Base-by-base conservation (phyloP, 805 yeast species). In the Suhomyces xylopsoci region DNA sequence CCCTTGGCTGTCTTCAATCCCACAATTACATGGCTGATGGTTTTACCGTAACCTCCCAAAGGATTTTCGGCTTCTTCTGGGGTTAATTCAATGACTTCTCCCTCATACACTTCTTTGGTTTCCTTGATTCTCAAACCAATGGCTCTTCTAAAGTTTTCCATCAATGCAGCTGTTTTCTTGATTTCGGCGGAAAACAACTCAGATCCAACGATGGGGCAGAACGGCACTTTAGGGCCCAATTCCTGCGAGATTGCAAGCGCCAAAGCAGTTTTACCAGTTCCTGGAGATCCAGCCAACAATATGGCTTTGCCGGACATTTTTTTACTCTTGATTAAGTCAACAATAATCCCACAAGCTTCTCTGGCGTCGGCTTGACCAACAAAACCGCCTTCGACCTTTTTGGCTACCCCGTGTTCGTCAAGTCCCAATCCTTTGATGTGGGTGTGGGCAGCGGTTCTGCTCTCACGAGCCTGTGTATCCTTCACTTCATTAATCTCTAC, bases 11-110 rank as follows among this genome's bases (percentile, higher is more conserved):
- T 87, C 71, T 91, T 91, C 61, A 94, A 81, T 5, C 98, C 97
- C 38, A 94, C 93, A 49, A 94, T 81, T 20, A 94, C 99, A 69
- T 94, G 97, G 53, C 91, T 80, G 51, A 94, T 91, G 26, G 98
- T 91, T 71, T 94, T 94, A 55, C 99, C 99, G 68, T 94, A 96
- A 6, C 98, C 98, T 47, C 98, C 97, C 58, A 93, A 77, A 20
- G 98, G 97, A 71, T 94, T 90, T 70, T 93, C 97, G 30, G 96
- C 88, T 74, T 94, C 98, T 71, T 90, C 97, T 2, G 97, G 97
- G 2, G 93, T 87, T 62, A 93, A 78, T 68, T 93, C 99, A 24
- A 96, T 93, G 48, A 94, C 97, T 70, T 94, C 99, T 57, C 99
- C 99, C 70, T 94, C 98, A 65, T 93, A 94, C 7, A 94, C 97